A percentile compares a stretch with the other conserved stretches of the same genome.
Evolutionary conservation across 2,329 filamentous ascomycete genomes (phyloP).

Genomic region (Spiromastix sp.): DNA sequence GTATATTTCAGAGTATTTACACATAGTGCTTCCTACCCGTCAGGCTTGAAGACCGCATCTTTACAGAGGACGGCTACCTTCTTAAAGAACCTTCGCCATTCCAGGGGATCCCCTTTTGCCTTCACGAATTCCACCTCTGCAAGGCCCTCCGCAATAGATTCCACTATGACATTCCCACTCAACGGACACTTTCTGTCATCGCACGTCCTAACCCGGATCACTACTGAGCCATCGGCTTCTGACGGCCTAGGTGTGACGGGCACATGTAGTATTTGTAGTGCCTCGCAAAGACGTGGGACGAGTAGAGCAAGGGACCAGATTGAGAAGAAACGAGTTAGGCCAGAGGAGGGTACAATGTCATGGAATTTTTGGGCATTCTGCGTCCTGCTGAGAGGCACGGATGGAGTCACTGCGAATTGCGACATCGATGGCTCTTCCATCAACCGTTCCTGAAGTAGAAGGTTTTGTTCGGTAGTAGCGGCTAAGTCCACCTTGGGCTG

Average conservation of each 20-base stretch:
- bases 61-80: constrained; percentile 81
- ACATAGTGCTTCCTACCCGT: too few species aligned
- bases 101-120: constrained; percentile 86
- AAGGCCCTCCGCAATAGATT: constrained; percentile 45
- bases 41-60: constrained; percentile 63
- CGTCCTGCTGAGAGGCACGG: constrained; percentile 72
- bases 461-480: constrained; percentile 22
- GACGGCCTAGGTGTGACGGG: constrained; percentile 43
- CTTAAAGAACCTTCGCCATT: constrained; percentile 97
- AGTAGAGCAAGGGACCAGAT: constrained; percentile 64
- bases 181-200: constrained; percentile 40
- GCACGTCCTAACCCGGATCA: constrained; percentile 62
- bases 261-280: constrained; percentile 76
- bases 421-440: constrained; percentile 73
- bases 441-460: constrained; percentile 51
- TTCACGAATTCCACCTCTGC: constrained; percentile 89
- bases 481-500: constrained; percentile 36
- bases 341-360: constrained; percentile 81
- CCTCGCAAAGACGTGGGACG: constrained; percentile 67
- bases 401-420: constrained; percentile 73
- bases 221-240: constrained; percentile 44
- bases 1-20: too few species aligned
- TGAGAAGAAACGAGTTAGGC: constrained; percentile 87
- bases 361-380: constrained; percentile 80
- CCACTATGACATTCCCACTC: constrained; percentile 35